A percentile compares a stretch with the other conserved stretches of the same genome.
Conservation (phyloP, 345 rosid species). For the Barbarea vulgaris region DNA sequence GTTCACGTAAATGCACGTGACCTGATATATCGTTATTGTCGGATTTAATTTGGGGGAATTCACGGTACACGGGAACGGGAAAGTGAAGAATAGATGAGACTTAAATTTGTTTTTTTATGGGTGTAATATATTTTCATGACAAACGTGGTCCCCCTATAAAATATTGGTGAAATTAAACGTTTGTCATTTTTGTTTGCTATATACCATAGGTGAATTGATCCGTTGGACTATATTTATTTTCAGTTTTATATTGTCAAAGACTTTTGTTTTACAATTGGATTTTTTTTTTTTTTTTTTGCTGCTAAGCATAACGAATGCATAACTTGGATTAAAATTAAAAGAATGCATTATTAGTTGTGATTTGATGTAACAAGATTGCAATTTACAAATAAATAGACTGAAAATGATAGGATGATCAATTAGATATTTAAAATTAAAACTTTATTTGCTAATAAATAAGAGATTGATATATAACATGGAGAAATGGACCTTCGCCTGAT, state of each 20-base stretch:
- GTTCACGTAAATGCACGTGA: conserved; percentile 35
- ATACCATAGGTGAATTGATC: conserved; percentile 10
- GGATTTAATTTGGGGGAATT: conserved; percentile 36
- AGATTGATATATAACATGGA: conserved; percentile 29
- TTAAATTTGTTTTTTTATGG: conserved; percentile 14
- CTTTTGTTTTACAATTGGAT: background rate
- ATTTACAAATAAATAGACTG: background rate
- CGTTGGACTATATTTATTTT: conserved; percentile 24
- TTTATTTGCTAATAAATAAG: conserved; percentile 12
- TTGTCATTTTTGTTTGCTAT: background rate
- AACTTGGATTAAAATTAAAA: background rate
- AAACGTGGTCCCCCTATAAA: conserved; percentile 29
- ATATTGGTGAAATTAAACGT: background rate
- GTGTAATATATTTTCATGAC: background rate
- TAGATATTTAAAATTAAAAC: background rate
- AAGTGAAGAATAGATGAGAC: conserved; percentile 26
- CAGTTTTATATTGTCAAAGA: background rate
- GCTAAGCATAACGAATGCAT: background rate
- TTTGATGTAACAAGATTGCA: background rate
- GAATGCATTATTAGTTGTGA: background rate
- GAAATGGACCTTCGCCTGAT: conserved; percentile 44
- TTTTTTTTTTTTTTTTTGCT: background rate
- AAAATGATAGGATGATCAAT: conserved; percentile 24
- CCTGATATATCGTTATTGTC: conserved; percentile 16
- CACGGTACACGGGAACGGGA: conserved; percentile 35